Percentiles rank a stretch among this genome's conserved stretches.
Evolutionary conservation across 148 eudicot genomes (phyloP).

Genomic region (Rhododendron ferrugineum): DNA sequence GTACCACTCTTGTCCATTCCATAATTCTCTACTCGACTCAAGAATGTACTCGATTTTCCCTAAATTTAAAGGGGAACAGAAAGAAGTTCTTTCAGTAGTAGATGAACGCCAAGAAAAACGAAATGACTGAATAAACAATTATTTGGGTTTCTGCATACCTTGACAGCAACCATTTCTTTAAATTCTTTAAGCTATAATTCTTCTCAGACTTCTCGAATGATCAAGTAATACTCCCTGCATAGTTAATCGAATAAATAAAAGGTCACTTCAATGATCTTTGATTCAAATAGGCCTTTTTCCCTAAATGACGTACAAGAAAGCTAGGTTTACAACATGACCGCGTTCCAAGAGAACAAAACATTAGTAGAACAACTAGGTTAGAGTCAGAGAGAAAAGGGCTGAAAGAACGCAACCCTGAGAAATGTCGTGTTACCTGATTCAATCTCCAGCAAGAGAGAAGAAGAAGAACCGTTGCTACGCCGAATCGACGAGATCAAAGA

Average conservation of each 20-base stretch:
- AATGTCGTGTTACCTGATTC: background rate
- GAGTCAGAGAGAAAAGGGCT: background rate
- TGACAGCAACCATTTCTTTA: constrained; percentile 27
- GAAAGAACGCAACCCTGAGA: background rate
- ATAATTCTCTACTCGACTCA: constrained; percentile 6
- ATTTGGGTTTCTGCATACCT: constrained; percentile 29
- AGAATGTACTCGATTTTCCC: constrained; percentile 20
- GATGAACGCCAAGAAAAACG: background rate
- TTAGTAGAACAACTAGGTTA: background rate
- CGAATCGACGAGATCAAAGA: background rate
- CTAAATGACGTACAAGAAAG: background rate
- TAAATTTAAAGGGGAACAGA: constrained; percentile 5
- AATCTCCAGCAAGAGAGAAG: background rate
- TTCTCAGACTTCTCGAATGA: background rate
- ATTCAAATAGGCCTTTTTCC: background rate
- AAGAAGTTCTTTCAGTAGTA: background rate
- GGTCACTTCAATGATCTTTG: background rate
- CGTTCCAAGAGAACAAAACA: background rate
- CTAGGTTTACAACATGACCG: background rate
- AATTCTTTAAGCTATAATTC: background rate
- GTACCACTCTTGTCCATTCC: constrained; percentile 10
- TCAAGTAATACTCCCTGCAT: background rate
- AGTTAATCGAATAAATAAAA: background rate
- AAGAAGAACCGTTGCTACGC: background rate
- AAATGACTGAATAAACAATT: background rate